Evolutionary conservation across 2,329 filamentous ascomycete species (phyloP).

Genomic region (Tricladium varicosporioides): DNA sequence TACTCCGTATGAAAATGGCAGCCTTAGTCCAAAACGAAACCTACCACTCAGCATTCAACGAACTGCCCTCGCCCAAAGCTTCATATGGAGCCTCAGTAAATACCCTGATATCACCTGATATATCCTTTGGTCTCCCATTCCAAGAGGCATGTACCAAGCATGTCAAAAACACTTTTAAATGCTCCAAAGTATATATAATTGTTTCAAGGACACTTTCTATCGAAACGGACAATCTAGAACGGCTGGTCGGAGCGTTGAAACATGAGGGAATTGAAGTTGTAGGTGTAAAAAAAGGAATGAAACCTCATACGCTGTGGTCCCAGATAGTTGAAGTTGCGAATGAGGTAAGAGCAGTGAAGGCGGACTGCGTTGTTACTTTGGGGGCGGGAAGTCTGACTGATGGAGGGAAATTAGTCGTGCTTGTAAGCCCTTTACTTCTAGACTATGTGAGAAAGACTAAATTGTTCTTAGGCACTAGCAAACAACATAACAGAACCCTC

Average conservation of each 20-base stretch:
- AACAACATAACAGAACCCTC: conserved; percentile 19
- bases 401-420: conserved; percentile 32
- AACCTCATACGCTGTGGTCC: conserved; percentile 34
- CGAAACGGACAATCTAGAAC: conserved; percentile 29
- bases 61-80: too few species aligned
- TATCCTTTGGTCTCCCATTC: too few species aligned
- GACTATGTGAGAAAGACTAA: background rate
- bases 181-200: too few species aligned
- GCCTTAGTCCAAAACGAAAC: too few species aligned
- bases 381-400: conserved; percentile 35
- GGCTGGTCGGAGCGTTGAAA: conserved; percentile 24
- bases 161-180: too few species aligned
- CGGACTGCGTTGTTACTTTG: conserved; percentile 34
- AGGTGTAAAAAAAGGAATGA: conserved; percentile 32
- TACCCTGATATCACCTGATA: too few species aligned
- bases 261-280: conserved; percentile 24
- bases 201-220: too few species aligned
- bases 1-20: too few species aligned
- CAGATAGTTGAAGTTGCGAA: conserved; percentile 32
- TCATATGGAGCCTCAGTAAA: too few species aligned
- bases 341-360: conserved; percentile 25
- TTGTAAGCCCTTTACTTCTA: conserved; percentile 17
- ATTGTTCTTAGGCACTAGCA: conserved; percentile 21
- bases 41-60: too few species aligned
- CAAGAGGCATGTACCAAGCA: too few species aligned